Conservation (phyloP, 352 stramenopile genomes). For the Globisporangium splendens region DNA sequence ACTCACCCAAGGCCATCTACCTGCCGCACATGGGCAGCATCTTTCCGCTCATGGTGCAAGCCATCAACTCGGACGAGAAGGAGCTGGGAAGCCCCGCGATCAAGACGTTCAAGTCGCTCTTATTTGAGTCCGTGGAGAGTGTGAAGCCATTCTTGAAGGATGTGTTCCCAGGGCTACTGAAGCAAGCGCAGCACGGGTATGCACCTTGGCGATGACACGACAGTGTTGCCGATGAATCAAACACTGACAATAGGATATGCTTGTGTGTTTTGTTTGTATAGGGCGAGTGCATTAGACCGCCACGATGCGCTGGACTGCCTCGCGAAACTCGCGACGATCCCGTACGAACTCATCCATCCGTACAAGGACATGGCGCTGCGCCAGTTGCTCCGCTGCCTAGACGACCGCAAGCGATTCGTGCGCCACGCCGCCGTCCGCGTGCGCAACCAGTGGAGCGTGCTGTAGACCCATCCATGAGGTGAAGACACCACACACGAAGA, state of each 20-base stretch:
- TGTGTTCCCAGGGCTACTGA: constrained; percentile 77
- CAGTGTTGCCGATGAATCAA: background rate
- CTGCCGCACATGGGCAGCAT: constrained; percentile 71
- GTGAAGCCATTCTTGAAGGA: constrained; percentile 84
- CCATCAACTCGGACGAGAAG: constrained; percentile 68
- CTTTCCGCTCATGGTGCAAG: constrained; percentile 80
- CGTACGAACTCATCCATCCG: constrained; percentile 85
- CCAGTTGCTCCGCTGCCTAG: constrained; percentile 67
- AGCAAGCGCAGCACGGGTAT: constrained; percentile 78
- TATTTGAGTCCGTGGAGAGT: constrained; percentile 74
- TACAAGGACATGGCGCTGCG: constrained; percentile 84
- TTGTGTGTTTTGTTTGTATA: constrained; percentile 13
- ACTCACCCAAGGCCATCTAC: constrained; percentile 79
- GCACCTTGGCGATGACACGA: constrained; percentile 6
- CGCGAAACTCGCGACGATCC: constrained; percentile 70
- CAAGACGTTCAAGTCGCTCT: constrained; percentile 68
- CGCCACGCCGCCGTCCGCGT: constrained; percentile 84
- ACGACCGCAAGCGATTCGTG: constrained; percentile 87
- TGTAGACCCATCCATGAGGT: constrained; percentile 41
- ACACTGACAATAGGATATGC: background rate
- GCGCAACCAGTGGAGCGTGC: constrained; percentile 88
- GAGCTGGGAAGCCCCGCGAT: constrained; percentile 79
- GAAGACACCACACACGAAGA: background rate
- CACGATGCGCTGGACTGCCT: constrained; percentile 76
- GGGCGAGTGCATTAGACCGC: constrained; percentile 56